Evolutionary conservation across 2,329 filamentous ascomycete species (phyloP).

Genomic region (Zymoseptoria passerinii): DNA sequence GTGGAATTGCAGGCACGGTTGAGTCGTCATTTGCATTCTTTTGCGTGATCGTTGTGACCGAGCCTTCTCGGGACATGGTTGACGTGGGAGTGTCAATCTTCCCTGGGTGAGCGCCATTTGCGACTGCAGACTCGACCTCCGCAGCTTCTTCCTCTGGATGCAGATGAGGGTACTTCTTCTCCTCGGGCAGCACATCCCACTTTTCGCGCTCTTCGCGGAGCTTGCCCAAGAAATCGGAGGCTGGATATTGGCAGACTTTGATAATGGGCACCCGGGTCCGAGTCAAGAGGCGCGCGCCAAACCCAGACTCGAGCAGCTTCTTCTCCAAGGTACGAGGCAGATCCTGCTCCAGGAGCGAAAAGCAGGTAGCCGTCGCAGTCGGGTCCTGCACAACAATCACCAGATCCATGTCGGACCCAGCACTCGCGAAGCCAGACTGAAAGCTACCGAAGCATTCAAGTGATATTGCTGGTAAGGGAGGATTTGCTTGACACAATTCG

Average conservation of each 20-base stretch:
- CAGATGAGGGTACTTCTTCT: constrained; percentile 36
- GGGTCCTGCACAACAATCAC: constrained; percentile 56
- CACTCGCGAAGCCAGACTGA: constrained; percentile 75
- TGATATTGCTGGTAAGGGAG: constrained; percentile 44
- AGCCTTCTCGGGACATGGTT: neutral
- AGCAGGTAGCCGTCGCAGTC: constrained; percentile 17
- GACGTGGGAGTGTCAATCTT: neutral
- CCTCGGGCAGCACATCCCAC: constrained; percentile 55
- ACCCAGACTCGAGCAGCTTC: constrained; percentile 60
- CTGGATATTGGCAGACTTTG: constrained; percentile 70
- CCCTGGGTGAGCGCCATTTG: neutral
- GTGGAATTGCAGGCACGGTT: neutral
- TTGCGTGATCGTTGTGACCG: neutral
- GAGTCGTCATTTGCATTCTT: constrained; percentile 3
- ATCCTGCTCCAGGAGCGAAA: constrained; percentile 42
- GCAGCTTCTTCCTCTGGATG: constrained; percentile 16
- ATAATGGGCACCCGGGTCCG: constrained; percentile 79
- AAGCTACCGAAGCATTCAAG: constrained; percentile 76
- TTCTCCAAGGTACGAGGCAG: constrained; percentile 70
- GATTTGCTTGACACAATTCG: constrained; percentile 45
- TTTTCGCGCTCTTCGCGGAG: constrained; percentile 58
- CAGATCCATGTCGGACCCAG: constrained; percentile 85
- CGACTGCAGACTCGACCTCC: constrained; percentile 3
- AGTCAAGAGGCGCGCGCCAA: constrained; percentile 68
- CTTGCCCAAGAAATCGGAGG: constrained; percentile 50